A percentile compares a stretch with the other conserved stretches of the same genome.
Conservation (phyloP, 176 grass and related monocot genomes). For the Aegilops umbellulata region DNA sequence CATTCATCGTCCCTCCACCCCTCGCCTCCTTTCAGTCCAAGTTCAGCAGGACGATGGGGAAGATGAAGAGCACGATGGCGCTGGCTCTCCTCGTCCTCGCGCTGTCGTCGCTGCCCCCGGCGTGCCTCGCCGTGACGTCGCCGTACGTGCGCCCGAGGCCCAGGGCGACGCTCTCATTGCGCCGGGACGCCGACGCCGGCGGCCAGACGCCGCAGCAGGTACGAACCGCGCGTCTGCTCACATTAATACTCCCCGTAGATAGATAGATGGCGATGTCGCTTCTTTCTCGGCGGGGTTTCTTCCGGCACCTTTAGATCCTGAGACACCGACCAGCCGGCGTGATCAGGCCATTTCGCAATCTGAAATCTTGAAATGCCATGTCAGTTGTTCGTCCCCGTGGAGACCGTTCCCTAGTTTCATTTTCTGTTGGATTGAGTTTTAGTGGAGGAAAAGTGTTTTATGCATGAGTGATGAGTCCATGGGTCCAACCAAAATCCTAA, state of each 20-base stretch:
- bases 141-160: constrained; percentile 46
- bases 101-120: background rate
- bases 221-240: background rate
- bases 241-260: background rate
- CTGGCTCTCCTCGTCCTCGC: background rate
- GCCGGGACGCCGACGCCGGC: background rate
- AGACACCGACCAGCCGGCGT: background rate
- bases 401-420: background rate
- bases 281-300: background rate
- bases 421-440: background rate
- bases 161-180: constrained; percentile 30
- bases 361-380: background rate
- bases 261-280: background rate
- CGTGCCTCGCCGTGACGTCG: constrained; percentile 28
- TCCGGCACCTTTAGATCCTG: background rate
- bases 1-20: too few species aligned
- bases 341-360: background rate
- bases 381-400: too few species aligned
- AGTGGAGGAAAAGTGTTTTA: background rate
- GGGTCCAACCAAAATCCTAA: background rate
- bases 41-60: too few species aligned
- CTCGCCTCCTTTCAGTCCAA: too few species aligned
- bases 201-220: constrained; percentile 68
- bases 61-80: too few species aligned
- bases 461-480: background rate